Percentiles rank a stretch among this genome's conserved stretches.
phyloP scores from a whole-genome alignment of 2,329 filamentous ascomycete species.

The Paraconiothyrium brasiliense region DNA sequence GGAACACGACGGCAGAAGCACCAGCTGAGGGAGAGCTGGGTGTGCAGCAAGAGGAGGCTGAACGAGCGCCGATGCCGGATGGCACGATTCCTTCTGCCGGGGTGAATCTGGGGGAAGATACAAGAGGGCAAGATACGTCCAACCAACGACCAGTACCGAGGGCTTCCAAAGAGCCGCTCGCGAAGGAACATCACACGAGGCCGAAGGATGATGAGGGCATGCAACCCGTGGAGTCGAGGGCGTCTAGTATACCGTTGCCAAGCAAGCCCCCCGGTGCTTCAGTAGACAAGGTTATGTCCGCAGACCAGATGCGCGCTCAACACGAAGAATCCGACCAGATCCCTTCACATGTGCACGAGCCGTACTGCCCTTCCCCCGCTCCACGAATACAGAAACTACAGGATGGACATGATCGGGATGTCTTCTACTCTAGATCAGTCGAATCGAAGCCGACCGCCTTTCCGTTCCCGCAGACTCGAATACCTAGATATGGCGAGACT shows the following conservation, averaged over 20 bases:
- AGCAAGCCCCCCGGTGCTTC: slow-evolving; percentile 41
- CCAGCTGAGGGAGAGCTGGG: slow-evolving; percentile 52
- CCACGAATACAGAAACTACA: slow-evolving; percentile 36
- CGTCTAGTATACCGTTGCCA: slow-evolving; percentile 54
- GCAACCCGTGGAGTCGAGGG: slow-evolving; percentile 48
- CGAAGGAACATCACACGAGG: slow-evolving; percentile 31
- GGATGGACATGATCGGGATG: slow-evolving; percentile 61
- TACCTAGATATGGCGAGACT: slow-evolving; percentile 62
- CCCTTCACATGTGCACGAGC: slow-evolving; percentile 60
- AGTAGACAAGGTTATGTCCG: slow-evolving; percentile 53
- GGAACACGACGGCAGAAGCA: slow-evolving; percentile 52
- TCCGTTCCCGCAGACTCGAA: slow-evolving; percentile 63
- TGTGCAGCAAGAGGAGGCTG: slow-evolving; percentile 58
- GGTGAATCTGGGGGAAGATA: slow-evolving; percentile 38
- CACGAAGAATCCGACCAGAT: slow-evolving; percentile 64
- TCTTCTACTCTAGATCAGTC: slow-evolving; percentile 63
- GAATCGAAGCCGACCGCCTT: slow-evolving; percentile 59
- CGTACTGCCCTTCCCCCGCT: slow-evolving; percentile 44
- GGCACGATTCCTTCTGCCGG: slow-evolving; percentile 59
- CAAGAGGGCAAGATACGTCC: slow-evolving; percentile 47
- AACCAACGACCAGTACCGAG: slow-evolving; percentile 44
- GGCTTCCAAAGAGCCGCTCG: slow-evolving; percentile 48
- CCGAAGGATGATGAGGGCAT: slow-evolving; percentile 39
- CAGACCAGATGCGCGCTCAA: slow-evolving; percentile 56
- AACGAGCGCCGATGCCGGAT: slow-evolving; percentile 58